Evolutionary conservation across 2,329 filamentous ascomycete genomes (phyloP).

Genomic region (Penicillium sp.): DNA sequence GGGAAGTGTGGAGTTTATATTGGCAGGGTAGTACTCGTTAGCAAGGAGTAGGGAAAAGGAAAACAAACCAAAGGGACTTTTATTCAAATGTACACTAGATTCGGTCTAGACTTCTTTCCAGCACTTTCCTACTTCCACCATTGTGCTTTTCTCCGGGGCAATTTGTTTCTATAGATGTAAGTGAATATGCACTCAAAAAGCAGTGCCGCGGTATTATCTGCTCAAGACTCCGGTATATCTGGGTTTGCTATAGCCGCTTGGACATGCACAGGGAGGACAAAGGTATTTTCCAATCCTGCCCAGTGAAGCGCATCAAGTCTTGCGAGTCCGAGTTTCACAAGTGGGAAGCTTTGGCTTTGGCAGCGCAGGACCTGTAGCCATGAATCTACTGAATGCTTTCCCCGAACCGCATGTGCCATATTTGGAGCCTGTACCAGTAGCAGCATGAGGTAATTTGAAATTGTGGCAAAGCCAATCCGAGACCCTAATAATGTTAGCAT

Average conservation of each 20-base stretch:
- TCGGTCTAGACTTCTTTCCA: background rate
- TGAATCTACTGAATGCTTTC: slow-evolving; percentile 26
- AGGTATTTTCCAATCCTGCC: slow-evolving; percentile 23
- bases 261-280: slow-evolving; percentile 26
- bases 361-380: slow-evolving; percentile 29
- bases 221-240: background rate
- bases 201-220: background rate
- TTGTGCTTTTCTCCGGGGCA: background rate
- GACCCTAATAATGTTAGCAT: slow-evolving; percentile 20
- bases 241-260: slow-evolving; percentile 14
- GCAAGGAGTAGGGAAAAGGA: background rate
- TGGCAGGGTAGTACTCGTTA: background rate
- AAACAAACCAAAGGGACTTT: background rate
- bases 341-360: slow-evolving; percentile 28
- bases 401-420: slow-evolving; percentile 22
- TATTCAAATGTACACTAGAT: background rate
- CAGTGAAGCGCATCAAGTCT: slow-evolving; percentile 31
- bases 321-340: slow-evolving; percentile 30
- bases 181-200: background rate
- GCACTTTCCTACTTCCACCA: background rate
- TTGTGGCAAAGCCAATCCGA: slow-evolving; percentile 32
- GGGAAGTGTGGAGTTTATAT: background rate
- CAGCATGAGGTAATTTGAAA: slow-evolving; percentile 33
- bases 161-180: background rate
- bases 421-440: slow-evolving; percentile 32